Base-by-base conservation (phyloP, 176 grass and related monocot species). In the Raddia guianensis region DNA sequence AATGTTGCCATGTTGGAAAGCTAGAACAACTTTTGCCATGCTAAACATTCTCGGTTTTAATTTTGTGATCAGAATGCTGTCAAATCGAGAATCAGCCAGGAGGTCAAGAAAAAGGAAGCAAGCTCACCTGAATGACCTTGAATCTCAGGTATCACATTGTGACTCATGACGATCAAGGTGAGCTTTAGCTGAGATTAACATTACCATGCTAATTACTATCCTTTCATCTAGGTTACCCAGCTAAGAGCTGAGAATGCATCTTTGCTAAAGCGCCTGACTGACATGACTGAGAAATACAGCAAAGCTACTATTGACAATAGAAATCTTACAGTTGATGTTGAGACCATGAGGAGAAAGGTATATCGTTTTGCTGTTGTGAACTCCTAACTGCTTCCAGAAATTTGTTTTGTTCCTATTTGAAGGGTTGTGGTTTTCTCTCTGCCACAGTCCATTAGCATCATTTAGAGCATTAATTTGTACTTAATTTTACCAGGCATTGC, bases 31-130 rank as follows among this genome's bases (percentile, higher is more conserved):
- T 4, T 62, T 84, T 67, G 20, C 15, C 8, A 8, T 73, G 78
- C 48, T 78, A 43, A 67, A 53, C 53, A 73, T 62, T 43, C 53
- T 63, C 27, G 37, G 34, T 72, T 61, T 72, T 63, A 70, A 75
- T 84, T 16, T 33, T 85, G 19, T 85, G 8, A 15, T 35, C 83
- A 94, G 95, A 77, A 94, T 94, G 92, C 69, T 97, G 42, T 97
- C 92, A 82, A 97, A 97, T 57, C 87, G 92, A 72, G 95, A 97
- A 82, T 97, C 95, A 57, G 95, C 90, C 78, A 92, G 92, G 72
- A 90, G 92, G 63, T 97, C 95, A 69, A 87, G 95, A 67, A 94
- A 85, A 70, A 94, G 94, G 66, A 97, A 94, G 79, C 94, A 97
- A 90, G 83, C 76, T 34, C 91, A 97, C 75, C 42, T 92, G n/a